Conservation (phyloP, 495 filamentous ascomycete species). For the Sordaria brevicollis region DNA sequence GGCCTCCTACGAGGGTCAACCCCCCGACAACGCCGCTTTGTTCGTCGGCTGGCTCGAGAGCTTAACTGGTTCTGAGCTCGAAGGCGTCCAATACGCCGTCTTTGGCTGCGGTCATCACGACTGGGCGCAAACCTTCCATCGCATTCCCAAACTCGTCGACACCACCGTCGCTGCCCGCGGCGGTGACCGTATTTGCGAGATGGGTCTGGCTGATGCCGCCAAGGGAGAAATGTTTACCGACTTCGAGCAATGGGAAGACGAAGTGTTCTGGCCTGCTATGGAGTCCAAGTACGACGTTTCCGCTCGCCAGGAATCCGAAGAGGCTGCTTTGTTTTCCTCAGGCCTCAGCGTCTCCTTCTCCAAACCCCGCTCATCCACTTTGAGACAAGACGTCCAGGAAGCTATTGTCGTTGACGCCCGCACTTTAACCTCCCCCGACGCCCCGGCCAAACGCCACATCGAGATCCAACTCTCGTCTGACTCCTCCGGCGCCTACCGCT, state of each 20-base stretch:
- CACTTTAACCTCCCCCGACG: conserved; percentile 43
- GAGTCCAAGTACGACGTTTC: conserved; percentile 38
- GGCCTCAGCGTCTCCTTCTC: conserved; percentile 48
- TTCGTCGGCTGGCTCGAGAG: conserved; percentile 57
- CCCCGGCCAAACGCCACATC: conserved; percentile 53
- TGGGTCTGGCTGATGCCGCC: conserved; percentile 53
- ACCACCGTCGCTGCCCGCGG: conserved; percentile 39
- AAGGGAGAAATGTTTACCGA: conserved; percentile 55
- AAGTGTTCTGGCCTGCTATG: conserved; percentile 53
- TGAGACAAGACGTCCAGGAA: conserved; percentile 57
- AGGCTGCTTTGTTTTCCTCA: conserved; percentile 11
- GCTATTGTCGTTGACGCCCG: conserved; percentile 46
- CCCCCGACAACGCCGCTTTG: conserved; percentile 61
- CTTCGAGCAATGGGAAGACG: conserved; percentile 64
- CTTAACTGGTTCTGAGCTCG: conserved; percentile 39
- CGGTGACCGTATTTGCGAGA: conserved; percentile 34
- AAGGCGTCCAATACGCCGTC: conserved; percentile 50
- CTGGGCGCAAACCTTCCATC: conserved; percentile 65
- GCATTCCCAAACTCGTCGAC: conserved; percentile 56
- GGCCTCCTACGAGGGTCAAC: conserved; percentile 65
- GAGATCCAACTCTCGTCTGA: conserved; percentile 55
- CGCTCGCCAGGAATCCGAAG: no score
- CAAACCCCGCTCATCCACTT: conserved; percentile 44
- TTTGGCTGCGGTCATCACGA: conserved; percentile 54
- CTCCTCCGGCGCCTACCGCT: conserved; percentile 50